Evolutionary conservation across 1,284 basidiomycete genomes (phyloP), one percentile per base, ranked within the genome.

Genomic region (Rhodotorula sp.): DNA sequence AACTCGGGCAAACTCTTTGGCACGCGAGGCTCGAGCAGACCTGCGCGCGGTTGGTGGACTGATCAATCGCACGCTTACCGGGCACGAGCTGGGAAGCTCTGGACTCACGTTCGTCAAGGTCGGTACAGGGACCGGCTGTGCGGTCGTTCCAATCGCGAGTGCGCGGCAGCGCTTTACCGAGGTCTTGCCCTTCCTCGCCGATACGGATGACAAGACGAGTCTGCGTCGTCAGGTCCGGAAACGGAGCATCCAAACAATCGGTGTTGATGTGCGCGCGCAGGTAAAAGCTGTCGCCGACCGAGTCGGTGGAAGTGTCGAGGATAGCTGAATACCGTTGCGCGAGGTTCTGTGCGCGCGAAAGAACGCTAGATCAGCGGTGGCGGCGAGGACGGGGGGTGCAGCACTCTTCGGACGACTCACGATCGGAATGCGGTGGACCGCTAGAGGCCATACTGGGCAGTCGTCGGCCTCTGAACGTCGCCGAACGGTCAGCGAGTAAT

Each of bases 241-340:
- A 59, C 49, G 54, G 49, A 3, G 62, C 62, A 10, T 54, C 66
- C 48, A 67, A 56, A 38, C 60, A 67, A n/a, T 49, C 66, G 28
- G 75, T 70, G 43, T 78, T 79, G 23, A 76, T 68, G 19, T 68
- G 67, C 1, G 78, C 75, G 23, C 81, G 77, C n/a, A 82, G 70
- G 71, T 74, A 81, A 68, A 79, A 81, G 15, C 76, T 68, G 48
- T 77, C 75, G 14, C 78, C 77, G 12, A 61, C 64, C 1, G 31
- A 47, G 49, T 80, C 79, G 55, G 76, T 62, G 52, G 73, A 69
- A 12, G 80, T 78, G 60, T 78, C 70, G 49, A 82, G 61, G 45
- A 81, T 64, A 45, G 79, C 77, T 14, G 79, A 80, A 58, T 78
- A 79, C 62, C 81, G 78, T 71, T 82, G 79, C 1, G 78, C 80